phyloP scores from a whole-genome alignment of 805 yeast genomes.

The Candida montana region DNA sequence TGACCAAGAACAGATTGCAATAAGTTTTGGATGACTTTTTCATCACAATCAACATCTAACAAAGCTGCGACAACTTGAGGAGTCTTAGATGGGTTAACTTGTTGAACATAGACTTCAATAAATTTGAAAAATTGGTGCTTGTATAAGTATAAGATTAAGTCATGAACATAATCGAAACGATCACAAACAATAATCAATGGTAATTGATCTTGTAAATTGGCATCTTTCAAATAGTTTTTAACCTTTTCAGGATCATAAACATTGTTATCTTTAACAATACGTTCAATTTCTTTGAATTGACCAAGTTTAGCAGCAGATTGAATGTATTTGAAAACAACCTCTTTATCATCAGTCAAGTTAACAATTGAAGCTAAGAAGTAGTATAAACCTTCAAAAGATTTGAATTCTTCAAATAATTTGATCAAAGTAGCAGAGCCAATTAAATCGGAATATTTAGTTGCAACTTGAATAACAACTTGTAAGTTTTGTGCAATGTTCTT shows the following conservation, averaged over 20 bases:
- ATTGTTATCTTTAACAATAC: constrained; percentile 89
- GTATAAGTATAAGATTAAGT: constrained; percentile 86
- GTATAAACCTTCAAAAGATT: constrained; percentile 89
- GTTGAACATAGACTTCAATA: constrained; percentile 96
- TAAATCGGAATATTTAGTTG: constrained; percentile 91
- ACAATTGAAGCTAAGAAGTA: constrained; percentile 91
- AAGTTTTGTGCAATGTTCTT: constrained; percentile 77
- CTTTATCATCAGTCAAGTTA: constrained; percentile 88
- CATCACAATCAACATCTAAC: constrained; percentile 97
- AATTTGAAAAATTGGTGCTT: constrained; percentile 94
- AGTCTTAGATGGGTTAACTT: constrained; percentile 91
- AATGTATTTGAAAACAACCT: constrained; percentile 92
- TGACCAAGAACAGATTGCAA: constrained; percentile 86
- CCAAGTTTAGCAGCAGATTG: constrained; percentile 89
- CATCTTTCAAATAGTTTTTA: constrained; percentile 93
- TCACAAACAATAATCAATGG: constrained; percentile 97
- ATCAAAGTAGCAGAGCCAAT: constrained; percentile 83
- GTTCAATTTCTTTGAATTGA: constrained; percentile 90
- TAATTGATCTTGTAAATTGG: constrained; percentile 87
- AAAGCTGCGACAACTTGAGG: constrained; percentile 96
- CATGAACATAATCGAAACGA: constrained; percentile 86
- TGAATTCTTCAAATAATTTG: constrained; percentile 88
- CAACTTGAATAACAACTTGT: constrained; percentile 92
- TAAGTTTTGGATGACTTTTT: constrained; percentile 72
- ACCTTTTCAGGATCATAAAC: constrained; percentile 97